These are phyloP conservation scores for Cladosporium sp. DNA, from an alignment of 2,329 filamentous ascomycete species.

Conservation along the genomic window DNA sequence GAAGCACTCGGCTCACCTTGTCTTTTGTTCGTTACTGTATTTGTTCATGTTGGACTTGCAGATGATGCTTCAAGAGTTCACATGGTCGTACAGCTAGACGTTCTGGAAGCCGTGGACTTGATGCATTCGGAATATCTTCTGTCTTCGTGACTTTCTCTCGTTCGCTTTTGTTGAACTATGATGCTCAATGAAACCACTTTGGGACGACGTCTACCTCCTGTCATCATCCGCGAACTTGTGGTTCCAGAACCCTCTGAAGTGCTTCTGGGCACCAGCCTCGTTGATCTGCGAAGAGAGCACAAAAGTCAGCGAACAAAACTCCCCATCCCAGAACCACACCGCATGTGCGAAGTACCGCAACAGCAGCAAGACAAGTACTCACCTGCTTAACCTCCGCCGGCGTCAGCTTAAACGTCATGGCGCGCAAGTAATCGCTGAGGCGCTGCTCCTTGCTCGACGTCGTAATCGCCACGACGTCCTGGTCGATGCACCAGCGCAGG, in stretches of 20 bases:
- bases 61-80: not conserved
- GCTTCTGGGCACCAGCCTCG: constrained; percentile 50
- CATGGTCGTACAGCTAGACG: no score
- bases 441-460: constrained; percentile 62
- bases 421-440: constrained; percentile 58
- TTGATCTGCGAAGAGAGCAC: constrained; percentile 41
- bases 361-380: not conserved
- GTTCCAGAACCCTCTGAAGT: constrained; percentile 55
- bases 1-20: not conserved
- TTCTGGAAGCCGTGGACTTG: not conserved
- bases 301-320: constrained; percentile 1
- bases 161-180: not conserved
- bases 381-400: constrained; percentile 56
- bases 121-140: not conserved
- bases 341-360: no score
- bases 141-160: not conserved
- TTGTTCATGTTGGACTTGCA: not conserved
- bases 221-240: constrained; percentile 50
- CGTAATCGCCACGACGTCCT: constrained; percentile 59
- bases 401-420: constrained; percentile 59
- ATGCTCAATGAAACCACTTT: not conserved
- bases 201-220: constrained; percentile 24
- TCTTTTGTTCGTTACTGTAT: not conserved
- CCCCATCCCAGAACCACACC: not conserved
- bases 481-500: constrained; percentile 62